A percentile compares a stretch with the other conserved stretches of the same genome.
Conservation (phyloP, 768 basidiomycete genomes). For the Tephrocybe sp. region DNA sequence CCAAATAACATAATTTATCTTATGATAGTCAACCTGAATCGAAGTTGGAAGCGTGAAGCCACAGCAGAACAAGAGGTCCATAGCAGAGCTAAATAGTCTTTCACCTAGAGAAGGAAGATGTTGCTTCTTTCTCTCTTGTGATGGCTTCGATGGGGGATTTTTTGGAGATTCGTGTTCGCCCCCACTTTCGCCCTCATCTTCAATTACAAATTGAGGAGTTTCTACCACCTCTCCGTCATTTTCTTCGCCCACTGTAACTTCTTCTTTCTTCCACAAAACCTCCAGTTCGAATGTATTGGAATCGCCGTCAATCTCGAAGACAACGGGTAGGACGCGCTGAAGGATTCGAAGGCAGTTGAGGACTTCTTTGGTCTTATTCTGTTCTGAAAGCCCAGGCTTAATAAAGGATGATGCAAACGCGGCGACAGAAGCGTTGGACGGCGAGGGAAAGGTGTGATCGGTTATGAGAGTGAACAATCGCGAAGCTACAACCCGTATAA, state of each 20-base stretch:
- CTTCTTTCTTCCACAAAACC: constrained; percentile 76
- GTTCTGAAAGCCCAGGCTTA: constrained; percentile 51
- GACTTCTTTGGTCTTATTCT: constrained; percentile 79
- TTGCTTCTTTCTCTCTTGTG: constrained; percentile 40
- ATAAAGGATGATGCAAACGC: constrained; percentile 72
- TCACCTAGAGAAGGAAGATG: constrained; percentile 75
- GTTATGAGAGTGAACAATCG: constrained; percentile 74
- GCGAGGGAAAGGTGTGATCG: constrained; percentile 77
- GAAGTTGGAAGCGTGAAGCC: constrained; percentile 86
- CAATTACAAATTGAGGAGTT: constrained; percentile 80
- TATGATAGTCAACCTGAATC: constrained; percentile 75
- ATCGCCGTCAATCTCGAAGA: constrained; percentile 79
- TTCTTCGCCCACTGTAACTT: constrained; percentile 36
- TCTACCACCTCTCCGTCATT: constrained; percentile 20
- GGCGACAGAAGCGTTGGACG: constrained; percentile 51
- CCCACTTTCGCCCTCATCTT: constrained; percentile 51
- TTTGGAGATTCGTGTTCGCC: constrained; percentile 15
- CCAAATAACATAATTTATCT: constrained; percentile 89
- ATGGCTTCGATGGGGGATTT: constrained; percentile 24
- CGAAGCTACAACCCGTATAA: constrained; percentile 66
- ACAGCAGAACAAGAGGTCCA: constrained; percentile 90
- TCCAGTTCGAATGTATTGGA: constrained; percentile 72
- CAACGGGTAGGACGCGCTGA: constrained; percentile 84
- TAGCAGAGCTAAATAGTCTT: constrained; percentile 70
- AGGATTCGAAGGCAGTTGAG: constrained; percentile 92